Conservation (phyloP, 306 rosid genomes). For the Quercus engelmannii region DNA sequence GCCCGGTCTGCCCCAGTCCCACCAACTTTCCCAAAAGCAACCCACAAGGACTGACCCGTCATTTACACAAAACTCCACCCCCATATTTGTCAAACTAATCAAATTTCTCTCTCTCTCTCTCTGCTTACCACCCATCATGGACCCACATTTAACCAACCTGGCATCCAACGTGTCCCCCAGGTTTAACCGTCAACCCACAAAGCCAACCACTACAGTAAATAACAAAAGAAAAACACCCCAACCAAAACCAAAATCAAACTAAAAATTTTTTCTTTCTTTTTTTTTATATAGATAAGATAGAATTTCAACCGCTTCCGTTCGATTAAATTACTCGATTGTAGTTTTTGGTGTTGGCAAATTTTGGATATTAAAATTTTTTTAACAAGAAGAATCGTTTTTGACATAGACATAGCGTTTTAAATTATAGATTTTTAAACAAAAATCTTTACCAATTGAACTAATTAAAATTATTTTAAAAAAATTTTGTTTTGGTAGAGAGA, state of each 20-base stretch:
- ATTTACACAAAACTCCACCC: background rate
- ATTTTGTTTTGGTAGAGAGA: background rate
- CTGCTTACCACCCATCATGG: background rate
- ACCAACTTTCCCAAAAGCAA: background rate
- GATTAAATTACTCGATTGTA: rapidly evolving
- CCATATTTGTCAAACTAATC: conserved; percentile 11
- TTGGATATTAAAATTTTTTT: too few relatives aligned
- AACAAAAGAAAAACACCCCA: background rate
- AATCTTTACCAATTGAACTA: rapidly evolving
- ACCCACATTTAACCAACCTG: conserved; percentile 24
- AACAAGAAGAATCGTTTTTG: rapidly evolving
- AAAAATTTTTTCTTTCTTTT: too few relatives aligned
- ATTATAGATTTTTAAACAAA: rapidly evolving
- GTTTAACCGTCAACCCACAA: conserved; percentile 37
- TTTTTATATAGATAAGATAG: too few relatives aligned
- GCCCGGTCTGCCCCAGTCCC: too few relatives aligned
- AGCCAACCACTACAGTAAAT: conserved; percentile 35
- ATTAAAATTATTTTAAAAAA: background rate
- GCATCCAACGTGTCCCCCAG: conserved; percentile 39
- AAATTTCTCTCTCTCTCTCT: background rate
- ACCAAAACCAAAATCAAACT: background rate
- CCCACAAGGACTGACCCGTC: conserved; percentile 1
- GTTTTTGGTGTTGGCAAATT: rapidly evolving
- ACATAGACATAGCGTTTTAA: rapidly evolving
- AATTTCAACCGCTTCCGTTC: rapidly evolving